phyloP scores from a whole-genome alignment of 1,139 yeast genomes.

The Pichia kudriavzevii region DNA sequence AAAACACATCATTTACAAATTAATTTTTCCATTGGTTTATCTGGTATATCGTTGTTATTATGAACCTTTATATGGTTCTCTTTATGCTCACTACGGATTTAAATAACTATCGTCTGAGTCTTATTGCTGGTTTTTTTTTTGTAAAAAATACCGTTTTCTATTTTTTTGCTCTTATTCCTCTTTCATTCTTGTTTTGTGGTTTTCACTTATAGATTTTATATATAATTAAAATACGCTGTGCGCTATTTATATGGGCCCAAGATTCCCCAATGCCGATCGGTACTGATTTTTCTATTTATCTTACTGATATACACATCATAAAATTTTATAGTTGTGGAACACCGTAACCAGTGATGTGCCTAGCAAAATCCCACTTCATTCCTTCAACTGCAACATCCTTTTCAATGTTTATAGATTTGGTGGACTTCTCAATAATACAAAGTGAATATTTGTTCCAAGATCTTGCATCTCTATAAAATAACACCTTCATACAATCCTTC shows the following conservation, averaged over 20 bases:
- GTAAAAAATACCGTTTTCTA: not conserved
- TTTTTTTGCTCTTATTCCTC: not conserved
- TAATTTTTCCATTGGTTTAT: constrained; percentile 44
- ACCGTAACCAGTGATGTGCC: constrained; percentile 85
- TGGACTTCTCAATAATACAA: constrained; percentile 61
- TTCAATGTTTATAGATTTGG: constrained; percentile 54
- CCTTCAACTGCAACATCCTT: constrained; percentile 58
- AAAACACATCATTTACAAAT: constrained; percentile 32
- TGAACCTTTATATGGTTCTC: no score
- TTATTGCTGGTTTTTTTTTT: not conserved
- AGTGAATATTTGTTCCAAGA: constrained; percentile 79
- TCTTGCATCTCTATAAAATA: constrained; percentile 94
- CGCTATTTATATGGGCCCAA: no score
- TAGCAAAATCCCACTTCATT: constrained; percentile 91
- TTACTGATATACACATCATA: not conserved
- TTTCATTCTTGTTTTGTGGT: no score
- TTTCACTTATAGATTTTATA: no score
- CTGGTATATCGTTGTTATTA: constrained; percentile 38
- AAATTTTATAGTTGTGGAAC: constrained; percentile 24
- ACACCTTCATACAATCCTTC: constrained; percentile 85
- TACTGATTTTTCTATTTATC: no score
- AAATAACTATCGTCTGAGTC: no score
- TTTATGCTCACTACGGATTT: no score
- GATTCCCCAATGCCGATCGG: no score
- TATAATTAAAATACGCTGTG: no score